phyloP scores from a whole-genome alignment of 1,284 basidiomycete species.

The Puccinia coronata region DNA sequence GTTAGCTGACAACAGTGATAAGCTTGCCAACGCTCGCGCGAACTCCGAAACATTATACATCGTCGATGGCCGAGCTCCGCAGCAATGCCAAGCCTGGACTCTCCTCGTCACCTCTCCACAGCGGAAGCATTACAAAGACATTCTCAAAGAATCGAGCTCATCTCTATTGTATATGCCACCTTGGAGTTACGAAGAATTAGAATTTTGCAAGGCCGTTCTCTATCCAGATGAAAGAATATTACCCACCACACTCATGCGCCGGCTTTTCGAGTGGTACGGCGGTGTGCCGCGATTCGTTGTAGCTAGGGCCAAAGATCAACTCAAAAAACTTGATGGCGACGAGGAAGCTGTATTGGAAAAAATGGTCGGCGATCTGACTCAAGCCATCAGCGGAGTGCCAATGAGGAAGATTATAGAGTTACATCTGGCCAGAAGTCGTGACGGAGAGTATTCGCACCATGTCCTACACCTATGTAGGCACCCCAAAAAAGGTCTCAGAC shows the following conservation, averaged over 20 bases:
- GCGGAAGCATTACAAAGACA: neutral
- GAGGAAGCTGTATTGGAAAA: neutral
- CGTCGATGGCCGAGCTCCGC: neutral
- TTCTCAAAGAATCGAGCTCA: neutral
- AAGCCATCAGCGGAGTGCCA: neutral
- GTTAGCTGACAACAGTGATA: neutral
- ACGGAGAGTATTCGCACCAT: slow-evolving; percentile 8
- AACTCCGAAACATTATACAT: slow-evolving; percentile 9
- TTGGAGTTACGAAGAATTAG: slow-evolving; percentile 7
- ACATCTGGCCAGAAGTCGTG: neutral
- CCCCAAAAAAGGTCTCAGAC: neutral
- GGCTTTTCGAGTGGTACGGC: slow-evolving; percentile 5
- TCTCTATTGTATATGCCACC: neutral
- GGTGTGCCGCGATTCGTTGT: slow-evolving; percentile 1
- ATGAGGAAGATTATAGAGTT: neutral
- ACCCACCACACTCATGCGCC: neutral
- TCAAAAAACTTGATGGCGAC: neutral
- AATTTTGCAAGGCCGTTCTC: slow-evolving; percentile 2
- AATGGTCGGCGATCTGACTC: too few relatives aligned
- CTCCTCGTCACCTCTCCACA: slow-evolving; percentile 15
- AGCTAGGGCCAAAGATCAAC: neutral
- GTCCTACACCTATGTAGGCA: slow-evolving; percentile 17
- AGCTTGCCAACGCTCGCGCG: neutral
- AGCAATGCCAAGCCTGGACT: neutral
- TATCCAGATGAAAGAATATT: slow-evolving; percentile 7